Base-by-base conservation (phyloP, 345 rosid species). In the Lumnitzera littorea region DNA sequence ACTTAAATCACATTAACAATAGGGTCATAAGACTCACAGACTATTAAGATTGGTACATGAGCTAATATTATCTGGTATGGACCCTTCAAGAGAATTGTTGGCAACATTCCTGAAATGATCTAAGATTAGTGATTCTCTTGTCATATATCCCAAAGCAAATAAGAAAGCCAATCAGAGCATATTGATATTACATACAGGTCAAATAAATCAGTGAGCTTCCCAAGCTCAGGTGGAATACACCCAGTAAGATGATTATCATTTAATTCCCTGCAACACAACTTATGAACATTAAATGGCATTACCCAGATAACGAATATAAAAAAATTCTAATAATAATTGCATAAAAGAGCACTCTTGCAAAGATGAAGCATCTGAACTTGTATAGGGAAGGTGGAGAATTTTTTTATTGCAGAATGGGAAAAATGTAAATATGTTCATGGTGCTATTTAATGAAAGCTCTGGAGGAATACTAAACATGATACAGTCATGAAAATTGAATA, bases 181-280 rank as follows among this genome's bases (percentile, higher is more conserved):
- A 46, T 24, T 66, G 66, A 10, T n/a, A 46, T 24, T 66, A 67
- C 91, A 57, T 90, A 94, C 99, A 94, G 74, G 74, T 94, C 97
- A 78, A 74, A 94, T 67, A 94, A 83, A 55, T 94, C 97, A 10
- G 97, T 94, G 16, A 94, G 91, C 78, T 87, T 86, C 68, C 99
- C 99, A 46, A 94, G 96, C 80, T 88, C 97, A 29, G 96, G 77
- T 56, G 99, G 95, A 51, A 94, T 83, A 51, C 50, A 66, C 15
- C 96, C 96, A 0, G 89, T 67, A 46, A 94, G 89, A 53, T 59
- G 80, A 74, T 94, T 94, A 76, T 86, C 82, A 49, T 84, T 90
- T 80, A 94, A 75, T 74, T 88, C 97, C 91, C 99, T 94, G 96
- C 58, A 63, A 47, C n/a, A 13, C 64, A 61, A 56, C 31, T 27